phyloP scores from a whole-genome alignment of 306 rosid genomes.

The Glycyrrhiza uralensis region DNA sequence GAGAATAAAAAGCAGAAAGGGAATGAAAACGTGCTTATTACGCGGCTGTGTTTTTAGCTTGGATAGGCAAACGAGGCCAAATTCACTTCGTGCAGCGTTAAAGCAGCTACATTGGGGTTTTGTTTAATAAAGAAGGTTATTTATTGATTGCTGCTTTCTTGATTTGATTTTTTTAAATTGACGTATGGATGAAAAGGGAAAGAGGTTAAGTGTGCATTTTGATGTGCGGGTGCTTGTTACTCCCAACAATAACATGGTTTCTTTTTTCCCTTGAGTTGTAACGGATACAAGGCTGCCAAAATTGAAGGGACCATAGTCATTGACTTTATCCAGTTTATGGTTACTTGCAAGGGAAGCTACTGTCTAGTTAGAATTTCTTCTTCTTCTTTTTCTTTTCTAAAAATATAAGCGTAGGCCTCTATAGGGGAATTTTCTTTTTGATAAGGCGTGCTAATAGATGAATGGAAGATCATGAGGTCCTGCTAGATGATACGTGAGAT shows the following conservation, averaged over 20 bases:
- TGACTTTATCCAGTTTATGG: conserved; percentile 11
- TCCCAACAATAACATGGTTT: neutral
- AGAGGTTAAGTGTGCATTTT: conserved; percentile 12
- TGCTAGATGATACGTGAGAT: neutral
- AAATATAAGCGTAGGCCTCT: neutral
- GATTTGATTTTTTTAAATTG: neutral
- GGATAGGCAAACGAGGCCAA: conserved; percentile 13
- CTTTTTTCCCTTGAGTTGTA: neutral
- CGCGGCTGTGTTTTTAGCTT: conserved; percentile 10
- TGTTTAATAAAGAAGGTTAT: neutral
- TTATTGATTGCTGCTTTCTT: neutral
- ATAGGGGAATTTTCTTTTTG: neutral
- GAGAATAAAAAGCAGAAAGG: conserved; percentile 26
- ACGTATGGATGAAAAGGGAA: neutral
- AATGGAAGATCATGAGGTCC: neutral
- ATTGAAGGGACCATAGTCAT: neutral
- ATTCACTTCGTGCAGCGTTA: conserved; percentile 16
- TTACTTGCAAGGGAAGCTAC: conserved; percentile 5
- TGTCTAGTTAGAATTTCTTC: neutral
- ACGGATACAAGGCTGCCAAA: conserved; percentile 5
- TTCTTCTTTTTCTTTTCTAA: neutral
- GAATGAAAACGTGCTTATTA: conserved; percentile 36
- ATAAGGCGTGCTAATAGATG: neutral
- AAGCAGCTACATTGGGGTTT: conserved; percentile 2
- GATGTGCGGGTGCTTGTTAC: neutral